A percentile compares a stretch with the other conserved stretches of the same genome.
These are phyloP conservation scores for Stentor roeselii DNA, from an alignment of 73 alveolate genomes.

Conservation along the genomic window DNA sequence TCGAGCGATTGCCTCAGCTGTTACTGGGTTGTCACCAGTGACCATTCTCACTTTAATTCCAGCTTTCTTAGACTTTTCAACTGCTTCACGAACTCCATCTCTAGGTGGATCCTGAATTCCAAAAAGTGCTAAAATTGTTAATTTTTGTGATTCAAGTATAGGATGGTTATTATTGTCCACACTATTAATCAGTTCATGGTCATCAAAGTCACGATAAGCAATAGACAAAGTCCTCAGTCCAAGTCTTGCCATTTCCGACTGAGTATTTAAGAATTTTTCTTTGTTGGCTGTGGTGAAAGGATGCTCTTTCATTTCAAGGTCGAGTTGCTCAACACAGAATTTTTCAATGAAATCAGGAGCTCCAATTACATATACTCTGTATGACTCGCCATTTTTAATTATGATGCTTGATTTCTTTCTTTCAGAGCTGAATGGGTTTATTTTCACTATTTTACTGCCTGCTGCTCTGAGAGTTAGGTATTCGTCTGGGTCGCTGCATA, in stretches of 20 bases:
- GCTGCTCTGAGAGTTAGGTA: too few species aligned
- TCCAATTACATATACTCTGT: slow-evolving; percentile 15
- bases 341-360: not conserved
- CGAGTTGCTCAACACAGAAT: not conserved
- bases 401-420: slow-evolving; percentile 68
- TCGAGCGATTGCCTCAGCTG: not conserved
- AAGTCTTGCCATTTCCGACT: slow-evolving; percentile 50
- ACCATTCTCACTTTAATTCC: slow-evolving; percentile 94
- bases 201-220: slow-evolving; percentile 39
- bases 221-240: slow-evolving; percentile 39
- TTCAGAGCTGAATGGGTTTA: slow-evolving; percentile 65
- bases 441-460: slow-evolving; percentile 31
- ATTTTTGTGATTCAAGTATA: slow-evolving; percentile 50
- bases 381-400: slow-evolving; percentile 41
- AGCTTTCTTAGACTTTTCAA: slow-evolving; percentile 77
- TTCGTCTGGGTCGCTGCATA: too few species aligned
- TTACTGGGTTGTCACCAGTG: slow-evolving; percentile 67
- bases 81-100: slow-evolving; percentile 82
- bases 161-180: not conserved
- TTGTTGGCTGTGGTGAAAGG: not conserved
- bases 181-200: not conserved
- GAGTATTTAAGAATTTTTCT: not conserved
- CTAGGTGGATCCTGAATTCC: slow-evolving; percentile 94
- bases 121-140: slow-evolving; percentile 70
- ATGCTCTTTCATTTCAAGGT: not conserved